A percentile compares a stretch with the other conserved stretches of the same genome.
Evolutionary conservation across 768 basidiomycete genomes (phyloP).

Genomic region (Tricholomella constricta): DNA sequence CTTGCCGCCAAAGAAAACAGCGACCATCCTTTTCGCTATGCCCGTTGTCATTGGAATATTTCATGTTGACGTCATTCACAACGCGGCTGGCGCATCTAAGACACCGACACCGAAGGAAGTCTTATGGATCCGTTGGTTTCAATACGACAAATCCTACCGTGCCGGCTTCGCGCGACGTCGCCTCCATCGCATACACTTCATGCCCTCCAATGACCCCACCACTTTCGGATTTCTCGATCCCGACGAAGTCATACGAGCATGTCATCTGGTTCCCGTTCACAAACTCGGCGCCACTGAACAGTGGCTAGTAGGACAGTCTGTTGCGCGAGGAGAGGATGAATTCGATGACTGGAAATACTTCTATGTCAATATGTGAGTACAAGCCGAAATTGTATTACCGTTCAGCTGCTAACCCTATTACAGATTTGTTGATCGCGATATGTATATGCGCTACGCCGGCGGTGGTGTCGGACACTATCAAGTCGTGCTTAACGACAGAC

Average conservation of each 20-base stretch:
- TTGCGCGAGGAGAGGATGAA: slow-evolving; percentile 2
- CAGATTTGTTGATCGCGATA: slow-evolving; percentile 26
- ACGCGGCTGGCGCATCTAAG: not conserved
- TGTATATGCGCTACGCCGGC: slow-evolving; percentile 17
- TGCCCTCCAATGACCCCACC: slow-evolving; percentile 13
- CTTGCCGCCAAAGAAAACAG: slow-evolving; percentile 4
- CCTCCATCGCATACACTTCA: slow-evolving; percentile 31
- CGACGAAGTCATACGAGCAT: slow-evolving; percentile 7
- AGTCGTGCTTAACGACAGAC: slow-evolving; percentile 2
- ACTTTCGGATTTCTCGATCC: slow-evolving; percentile 15
- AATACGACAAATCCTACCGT: slow-evolving; percentile 9
- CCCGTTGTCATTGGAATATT: slow-evolving; percentile 17
- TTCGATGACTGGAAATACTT: slow-evolving; percentile 6
- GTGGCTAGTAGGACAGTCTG: not conserved
- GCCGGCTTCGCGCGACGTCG: slow-evolving; percentile 19
- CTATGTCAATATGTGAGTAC: slow-evolving; percentile 6
- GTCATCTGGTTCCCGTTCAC: slow-evolving; percentile 10
- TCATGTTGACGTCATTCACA: slow-evolving; percentile 13
- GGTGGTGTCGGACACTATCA: slow-evolving; percentile 28
- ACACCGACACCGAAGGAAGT: slow-evolving; percentile 23
- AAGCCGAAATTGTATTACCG: too few species aligned
- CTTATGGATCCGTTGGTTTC: slow-evolving; percentile 30
- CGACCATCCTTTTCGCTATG: slow-evolving; percentile 2
- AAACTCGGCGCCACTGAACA: not conserved
- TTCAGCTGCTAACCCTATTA: slow-evolving; percentile 6